A percentile compares a stretch with the other conserved stretches of the same genome.
These are phyloP conservation scores for Podaxis pistillaris DNA, from an alignment of 768 basidiomycete species.

Conservation along the genomic window DNA sequence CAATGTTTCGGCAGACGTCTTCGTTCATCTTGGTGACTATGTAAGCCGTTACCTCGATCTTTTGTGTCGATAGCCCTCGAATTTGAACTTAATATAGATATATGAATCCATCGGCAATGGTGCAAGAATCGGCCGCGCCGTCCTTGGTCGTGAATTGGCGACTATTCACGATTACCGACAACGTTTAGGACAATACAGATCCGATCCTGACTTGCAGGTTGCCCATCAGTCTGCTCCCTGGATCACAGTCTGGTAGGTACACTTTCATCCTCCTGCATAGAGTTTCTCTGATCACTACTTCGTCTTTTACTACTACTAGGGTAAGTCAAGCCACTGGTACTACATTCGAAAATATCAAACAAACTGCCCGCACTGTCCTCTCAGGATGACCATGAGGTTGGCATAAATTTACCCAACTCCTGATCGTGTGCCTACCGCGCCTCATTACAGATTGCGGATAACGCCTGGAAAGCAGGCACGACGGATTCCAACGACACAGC, in stretches of 20 bases:
- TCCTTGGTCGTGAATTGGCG: conserved; percentile 52
- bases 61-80: neutral
- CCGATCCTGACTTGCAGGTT: conserved; percentile 43
- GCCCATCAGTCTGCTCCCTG: conserved; percentile 52
- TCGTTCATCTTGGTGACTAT: conserved; percentile 60
- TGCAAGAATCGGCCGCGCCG: conserved; percentile 16
- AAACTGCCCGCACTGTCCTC: neutral
- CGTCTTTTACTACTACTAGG: neutral
- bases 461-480: conserved; percentile 56
- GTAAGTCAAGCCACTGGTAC: neutral
- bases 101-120: conserved; percentile 44
- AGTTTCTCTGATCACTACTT: neutral
- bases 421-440: neutral
- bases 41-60: conserved; percentile 25
- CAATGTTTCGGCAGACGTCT: conserved; percentile 50
- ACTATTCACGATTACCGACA: conserved; percentile 56
- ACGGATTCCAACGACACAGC: conserved; percentile 54
- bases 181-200: conserved; percentile 50
- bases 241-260: conserved; percentile 51
- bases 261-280: neutral
- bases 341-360: neutral
- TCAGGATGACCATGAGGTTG: conserved; percentile 52
- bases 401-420: conserved; percentile 7
- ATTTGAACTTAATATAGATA: conserved; percentile 30
- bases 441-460: conserved; percentile 44